Base-by-base conservation (phyloP, 441 rosid species). In the Dalechampia spathulata region DNA sequence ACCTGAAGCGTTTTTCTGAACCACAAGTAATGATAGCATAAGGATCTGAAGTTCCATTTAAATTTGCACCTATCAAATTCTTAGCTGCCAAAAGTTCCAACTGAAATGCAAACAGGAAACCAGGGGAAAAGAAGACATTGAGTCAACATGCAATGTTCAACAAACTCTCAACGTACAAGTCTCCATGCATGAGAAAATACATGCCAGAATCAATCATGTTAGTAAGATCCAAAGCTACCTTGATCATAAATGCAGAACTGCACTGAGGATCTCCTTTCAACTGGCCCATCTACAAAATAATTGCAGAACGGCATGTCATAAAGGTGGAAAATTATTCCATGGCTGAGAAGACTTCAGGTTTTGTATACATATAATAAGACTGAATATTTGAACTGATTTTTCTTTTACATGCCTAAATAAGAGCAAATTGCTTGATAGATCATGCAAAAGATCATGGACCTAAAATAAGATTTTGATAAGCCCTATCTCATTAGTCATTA, bases 1-100 rank as follows among this genome's bases (percentile, higher is more conserved):
- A 92, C 99, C 99, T 93, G 87, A 93, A 93, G 61, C 89, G 73
- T 71, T 87, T 93, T 70, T 87, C 95, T 65, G 97, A 75, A 74
- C 93, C 96, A 79, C 97, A 90, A 68, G 89, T 83, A 49, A 93
- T 82, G 80, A 93, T 85, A 50, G 97, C 95, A 73, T 93, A 90
- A 66, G 99, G 99, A 78, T 93, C 99, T 60, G 99, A 93, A 15
- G 96, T 89, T 67, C 99, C 99, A 79, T 90, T 93, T 72, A 89
- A 75, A 70, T 93, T 93, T 15, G 99, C 97, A 68, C 93, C 93
- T 58, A 90, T 81, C 20, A 93, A 89, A 85, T 93, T 93, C 83
- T 90, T 93, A 73, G 99, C 99, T 25, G 96, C 99, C 75, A 93
- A 65, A 57, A 93, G 71, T 76, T 93, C 96, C 82, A 90, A 77